phyloP scores from a whole-genome alignment of 2,329 filamentous ascomycete genomes.

The Coniella vitis region DNA sequence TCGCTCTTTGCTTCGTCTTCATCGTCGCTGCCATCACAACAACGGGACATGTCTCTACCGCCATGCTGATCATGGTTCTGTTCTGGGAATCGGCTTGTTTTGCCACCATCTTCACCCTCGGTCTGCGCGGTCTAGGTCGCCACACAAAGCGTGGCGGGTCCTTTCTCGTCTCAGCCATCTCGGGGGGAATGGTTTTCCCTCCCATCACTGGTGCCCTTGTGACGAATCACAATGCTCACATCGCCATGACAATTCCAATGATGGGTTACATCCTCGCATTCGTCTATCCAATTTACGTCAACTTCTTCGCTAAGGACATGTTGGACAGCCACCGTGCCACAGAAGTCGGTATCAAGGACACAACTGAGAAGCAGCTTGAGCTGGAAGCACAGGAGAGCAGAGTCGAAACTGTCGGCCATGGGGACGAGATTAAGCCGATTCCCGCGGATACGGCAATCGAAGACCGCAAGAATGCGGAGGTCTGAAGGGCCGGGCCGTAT shows the following conservation, averaged over 20 bases:
- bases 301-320: slow-evolving; percentile 23
- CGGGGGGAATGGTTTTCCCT: slow-evolving; percentile 49
- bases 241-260: slow-evolving; percentile 24
- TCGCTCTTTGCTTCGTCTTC: slow-evolving; percentile 48
- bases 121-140: slow-evolving; percentile 49
- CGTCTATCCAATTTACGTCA: slow-evolving; percentile 26
- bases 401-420: not conserved
- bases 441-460: not conserved
- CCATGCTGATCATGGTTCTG: slow-evolving; percentile 47
- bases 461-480: not conserved
- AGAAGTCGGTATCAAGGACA: slow-evolving; percentile 20
- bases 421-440: not conserved
- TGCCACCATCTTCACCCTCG: slow-evolving; percentile 52
- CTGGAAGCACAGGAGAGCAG: slow-evolving; percentile 20
- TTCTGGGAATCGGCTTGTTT: slow-evolving; percentile 55
- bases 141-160: slow-evolving; percentile 49
- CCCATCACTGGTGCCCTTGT: slow-evolving; percentile 37
- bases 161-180: slow-evolving; percentile 48
- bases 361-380: slow-evolving; percentile 21
- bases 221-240: slow-evolving; percentile 18
- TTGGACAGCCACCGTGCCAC: slow-evolving; percentile 26
- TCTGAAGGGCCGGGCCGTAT: no score
- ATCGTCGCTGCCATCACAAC: slow-evolving; percentile 45
- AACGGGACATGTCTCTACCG: slow-evolving; percentile 42
- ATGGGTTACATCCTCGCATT: slow-evolving; percentile 24